These are phyloP conservation scores for Voacanga thouarsii DNA, from an alignment of 257 asterid species.

Conservation along the genomic window DNA sequence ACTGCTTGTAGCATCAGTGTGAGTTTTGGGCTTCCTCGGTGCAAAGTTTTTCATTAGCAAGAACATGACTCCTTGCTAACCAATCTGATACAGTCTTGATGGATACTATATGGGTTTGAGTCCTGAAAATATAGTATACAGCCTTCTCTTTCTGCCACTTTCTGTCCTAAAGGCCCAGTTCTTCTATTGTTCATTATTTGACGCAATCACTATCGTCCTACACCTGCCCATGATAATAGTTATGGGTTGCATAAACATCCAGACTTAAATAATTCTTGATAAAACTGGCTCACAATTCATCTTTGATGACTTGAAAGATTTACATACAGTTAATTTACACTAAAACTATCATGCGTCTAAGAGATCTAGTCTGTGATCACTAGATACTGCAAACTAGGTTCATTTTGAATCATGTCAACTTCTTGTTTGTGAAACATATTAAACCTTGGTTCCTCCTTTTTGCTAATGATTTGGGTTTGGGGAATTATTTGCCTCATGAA, in stretches of 20 bases:
- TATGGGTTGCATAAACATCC: background rate
- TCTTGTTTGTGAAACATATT: no score
- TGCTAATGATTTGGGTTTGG: background rate
- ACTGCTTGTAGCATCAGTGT: conserved; percentile 86
- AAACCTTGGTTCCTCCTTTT: background rate
- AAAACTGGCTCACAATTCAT: background rate
- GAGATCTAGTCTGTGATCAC: background rate
- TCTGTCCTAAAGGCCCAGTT: background rate
- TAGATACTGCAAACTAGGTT: background rate
- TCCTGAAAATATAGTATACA: background rate
- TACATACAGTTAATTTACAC: background rate
- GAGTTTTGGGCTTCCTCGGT: conserved; percentile 27
- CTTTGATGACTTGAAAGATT: background rate
- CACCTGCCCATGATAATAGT: background rate
- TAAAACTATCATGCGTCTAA: background rate
- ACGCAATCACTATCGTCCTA: background rate
- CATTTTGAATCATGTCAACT: background rate
- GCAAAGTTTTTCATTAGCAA: background rate
- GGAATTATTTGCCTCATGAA: background rate
- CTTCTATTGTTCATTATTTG: background rate
- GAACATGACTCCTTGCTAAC: background rate
- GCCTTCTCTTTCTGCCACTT: background rate
- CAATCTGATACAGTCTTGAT: background rate
- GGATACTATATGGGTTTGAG: background rate
- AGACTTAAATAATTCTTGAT: background rate